Base-by-base conservation (phyloP, 2,329 filamentous ascomycete genomes). In the Fusarium redolens region DNA sequence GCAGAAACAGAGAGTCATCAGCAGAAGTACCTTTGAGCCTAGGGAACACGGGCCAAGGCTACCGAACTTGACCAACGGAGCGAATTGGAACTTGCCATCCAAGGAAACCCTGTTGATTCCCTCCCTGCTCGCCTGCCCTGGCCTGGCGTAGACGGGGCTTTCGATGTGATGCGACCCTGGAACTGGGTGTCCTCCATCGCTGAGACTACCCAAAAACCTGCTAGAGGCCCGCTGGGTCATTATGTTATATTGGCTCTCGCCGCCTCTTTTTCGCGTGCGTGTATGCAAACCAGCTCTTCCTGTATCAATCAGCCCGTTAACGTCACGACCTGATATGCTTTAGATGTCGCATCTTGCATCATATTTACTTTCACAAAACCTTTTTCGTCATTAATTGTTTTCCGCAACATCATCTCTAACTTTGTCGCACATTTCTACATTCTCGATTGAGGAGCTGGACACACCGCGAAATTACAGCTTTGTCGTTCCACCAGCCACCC, bases 151-250 rank as follows among this genome's bases (percentile, higher is more conserved):
- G 62, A 37, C 60, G 28, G 55, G 37, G 28, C 38, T 57, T 41
- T 37, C 35, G 25, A 52, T 67, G 62, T 50, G 65, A 67, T 67
- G 63, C 35, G 62, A 67, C 65, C 62, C 69, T 72, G 55, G 52
- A 43, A 50, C 40, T 58, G 64, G 56, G 59, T 54, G 37, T 67
- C 48, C 66, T 64, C 62, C 66, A 60, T 68, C 58, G 68, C 68
- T 72, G 71, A 74, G 68, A 72, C 71, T 65, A 57, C 68, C 50
- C 67, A 58, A 69, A 74, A 74, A 66, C 71, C 71, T 74, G 71
- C 64, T 63, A 64, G 41, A 68, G 55, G 44, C 56, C 71, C 52
- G 52, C 65, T 69, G 50, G 58, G 51, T 40, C 55, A 48, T 59
- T 68, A 52, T 72, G 55, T 74, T 74, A 74, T 74, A 74, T 74